Evolutionary conservation across 495 filamentous ascomycete genomes (phyloP), one percentile per base, ranked within the genome.

Genomic region (Venustampulla echinocandica): DNA sequence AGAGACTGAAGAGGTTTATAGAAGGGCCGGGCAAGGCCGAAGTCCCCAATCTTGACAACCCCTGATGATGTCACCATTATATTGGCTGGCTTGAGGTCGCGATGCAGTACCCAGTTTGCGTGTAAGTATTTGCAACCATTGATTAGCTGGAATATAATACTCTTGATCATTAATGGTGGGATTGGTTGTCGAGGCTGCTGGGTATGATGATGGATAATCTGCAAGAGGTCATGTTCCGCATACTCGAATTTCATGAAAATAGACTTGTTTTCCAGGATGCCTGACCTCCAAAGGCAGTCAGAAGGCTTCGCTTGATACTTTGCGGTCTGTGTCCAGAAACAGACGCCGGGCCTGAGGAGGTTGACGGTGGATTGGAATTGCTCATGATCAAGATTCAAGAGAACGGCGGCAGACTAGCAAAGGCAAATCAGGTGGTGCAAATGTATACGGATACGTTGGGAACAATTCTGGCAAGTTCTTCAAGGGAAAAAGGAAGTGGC

Each of bases 241-340:
- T 95, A 99, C 65, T 97, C 92, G 59, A 99, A 99, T 15, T 97
- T 89, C 87, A 99, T 99, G 66, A 89, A 97, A 58, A 99, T 99
- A 69, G 88, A 96, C 67, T 96, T 97, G 64, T 94, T 88, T 66
- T 99, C 89, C 11, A 99, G 71, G 59, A 97, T 96, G 57, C n/a
- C n/a, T n/a, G n/a, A n/a, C n/a, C n/a, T n/a, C n/a, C n/a, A n/a
- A n/a, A n/a, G n/a, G n/a, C n/a, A n/a, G n/a, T n/a, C n/a, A n/a
- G n/a, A n/a, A n/a, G n/a, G n/a, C n/a, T n/a, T n/a, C n/a, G n/a
- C n/a, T n/a, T n/a, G n/a, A n/a, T n/a, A n/a, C n/a, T n/a, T n/a
- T n/a, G n/a, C n/a, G n/a, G n/a, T n/a, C n/a, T n/a, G n/a, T n/a
- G n/a, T n/a, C n/a, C n/a, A n/a, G n/a, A n/a, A n/a, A n/a, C n/a